Conservation (phyloP, 1,284 basidiomycete species). For the Ganoderma multipileum region DNA sequence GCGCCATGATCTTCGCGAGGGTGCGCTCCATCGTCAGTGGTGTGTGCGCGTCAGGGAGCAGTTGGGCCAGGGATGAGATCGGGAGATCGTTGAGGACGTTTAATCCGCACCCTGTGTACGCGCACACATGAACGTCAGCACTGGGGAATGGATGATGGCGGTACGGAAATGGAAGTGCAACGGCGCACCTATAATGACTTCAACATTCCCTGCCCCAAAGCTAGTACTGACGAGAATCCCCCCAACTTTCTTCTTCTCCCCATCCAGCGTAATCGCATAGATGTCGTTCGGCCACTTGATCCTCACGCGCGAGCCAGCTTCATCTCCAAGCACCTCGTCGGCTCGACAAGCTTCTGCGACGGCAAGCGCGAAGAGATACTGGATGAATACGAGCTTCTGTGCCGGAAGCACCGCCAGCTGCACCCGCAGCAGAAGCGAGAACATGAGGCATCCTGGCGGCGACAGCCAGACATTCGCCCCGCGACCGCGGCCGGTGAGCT, state of each 20-base stretch:
- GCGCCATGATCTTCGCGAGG: constrained; percentile 78
- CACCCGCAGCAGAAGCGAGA: constrained; percentile 82
- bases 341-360: constrained; percentile 85
- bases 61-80: constrained; percentile 82
- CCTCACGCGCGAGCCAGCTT: constrained; percentile 65
- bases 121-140: neutral
- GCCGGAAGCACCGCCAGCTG: constrained; percentile 61
- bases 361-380: constrained; percentile 92
- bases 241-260: constrained; percentile 77
- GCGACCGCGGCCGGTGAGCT: constrained; percentile 89
- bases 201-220: constrained; percentile 75
- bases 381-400: constrained; percentile 88
- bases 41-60: constrained; percentile 60
- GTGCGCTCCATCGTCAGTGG: constrained; percentile 69
- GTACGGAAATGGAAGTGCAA: neutral
- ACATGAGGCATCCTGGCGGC: constrained; percentile 87
- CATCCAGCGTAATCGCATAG: constrained; percentile 71
- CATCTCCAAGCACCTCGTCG: constrained; percentile 53
- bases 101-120: constrained; percentile 80
- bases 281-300: constrained; percentile 99
- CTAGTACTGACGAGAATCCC: constrained; percentile 93
- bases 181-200: constrained; percentile 80
- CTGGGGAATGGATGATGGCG: neutral
- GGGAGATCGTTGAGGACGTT: constrained; percentile 89
- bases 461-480: constrained; percentile 95